A percentile compares a stretch with the other conserved stretches of the same genome.
phyloP scores from a whole-genome alignment of 768 basidiomycete species.

The Floccularia luteovirens region DNA sequence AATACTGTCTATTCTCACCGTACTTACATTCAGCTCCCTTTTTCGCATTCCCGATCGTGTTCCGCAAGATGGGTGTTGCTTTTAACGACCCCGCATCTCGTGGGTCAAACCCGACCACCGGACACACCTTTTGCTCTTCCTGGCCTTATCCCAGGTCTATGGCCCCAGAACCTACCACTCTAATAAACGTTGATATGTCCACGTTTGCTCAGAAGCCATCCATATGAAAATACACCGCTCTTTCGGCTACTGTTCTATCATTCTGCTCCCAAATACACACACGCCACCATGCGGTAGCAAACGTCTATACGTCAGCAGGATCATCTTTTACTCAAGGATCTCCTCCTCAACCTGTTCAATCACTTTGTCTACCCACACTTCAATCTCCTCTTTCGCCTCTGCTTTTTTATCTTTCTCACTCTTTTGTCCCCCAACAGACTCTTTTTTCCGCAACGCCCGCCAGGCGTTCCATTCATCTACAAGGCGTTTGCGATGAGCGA shows the following conservation, averaged over 20 bases:
- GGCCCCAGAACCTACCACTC: no score
- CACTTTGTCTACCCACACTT: constrained; percentile 91
- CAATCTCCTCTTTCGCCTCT: constrained; percentile 79
- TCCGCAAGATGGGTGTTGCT: no score
- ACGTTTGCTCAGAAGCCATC: constrained; percentile 10
- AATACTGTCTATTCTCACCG: no score
- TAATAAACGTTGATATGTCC: constrained; percentile 12
- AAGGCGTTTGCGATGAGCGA: constrained; percentile 82
- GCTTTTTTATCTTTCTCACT: constrained; percentile 27
- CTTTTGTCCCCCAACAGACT: constrained; percentile 53
- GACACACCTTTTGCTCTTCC: constrained; percentile 2
- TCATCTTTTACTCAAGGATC: constrained; percentile 37
- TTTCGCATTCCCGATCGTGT: no score
- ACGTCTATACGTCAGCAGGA: constrained; percentile 3
- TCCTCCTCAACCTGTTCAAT: constrained; percentile 89
- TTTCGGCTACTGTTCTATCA: no score
- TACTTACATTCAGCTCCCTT: no score
- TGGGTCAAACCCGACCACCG: constrained; percentile 7
- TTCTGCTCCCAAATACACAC: neutral
- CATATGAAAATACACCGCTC: constrained; percentile 2
- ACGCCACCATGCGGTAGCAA: constrained; percentile 6
- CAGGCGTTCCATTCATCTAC: constrained; percentile 99
- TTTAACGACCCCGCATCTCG: no score
- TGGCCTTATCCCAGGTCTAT: constrained; percentile 7
- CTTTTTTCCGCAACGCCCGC: constrained; percentile 66